Evolutionary conservation across 345 rosid genomes (phyloP).

Genomic region (Aurinia saxatilis): DNA sequence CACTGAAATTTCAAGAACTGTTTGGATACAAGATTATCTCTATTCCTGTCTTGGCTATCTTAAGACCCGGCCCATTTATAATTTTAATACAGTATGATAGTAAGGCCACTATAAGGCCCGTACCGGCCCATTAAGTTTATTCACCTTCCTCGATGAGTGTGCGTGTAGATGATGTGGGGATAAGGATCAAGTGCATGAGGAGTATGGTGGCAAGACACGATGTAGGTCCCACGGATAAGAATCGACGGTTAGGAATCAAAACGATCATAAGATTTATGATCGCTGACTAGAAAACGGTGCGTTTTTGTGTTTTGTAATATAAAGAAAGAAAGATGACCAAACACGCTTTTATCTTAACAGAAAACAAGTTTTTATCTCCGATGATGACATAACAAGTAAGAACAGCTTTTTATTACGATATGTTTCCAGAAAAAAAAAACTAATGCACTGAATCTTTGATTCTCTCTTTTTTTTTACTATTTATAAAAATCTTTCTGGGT

Average conservation of each 20-base stretch:
- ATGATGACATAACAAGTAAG: neutral
- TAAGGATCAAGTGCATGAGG: neutral
- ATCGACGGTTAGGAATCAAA: constrained; percentile 2
- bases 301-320: constrained; percentile 25
- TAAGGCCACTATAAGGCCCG: neutral
- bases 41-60: neutral
- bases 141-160: constrained; percentile 3
- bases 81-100: neutral
- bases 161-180: constrained; percentile 5
- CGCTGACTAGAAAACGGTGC: neutral
- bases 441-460: constrained; percentile 16
- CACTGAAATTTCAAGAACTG: neutral
- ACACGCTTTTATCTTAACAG: constrained; percentile 45
- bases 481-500: neutral
- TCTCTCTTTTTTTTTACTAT: neutral
- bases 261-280: neutral
- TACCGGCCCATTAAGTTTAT: neutral
- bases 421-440: neutral
- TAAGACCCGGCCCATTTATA: neutral
- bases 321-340: constrained; percentile 43
- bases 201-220: neutral
- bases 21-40: constrained; percentile 4
- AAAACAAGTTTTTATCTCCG: neutral
- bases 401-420: neutral
- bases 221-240: neutral